These are phyloP conservation scores for Fusarium marasasianum DNA, from an alignment of 2,329 filamentous ascomycete genomes.

Conservation along the genomic window DNA sequence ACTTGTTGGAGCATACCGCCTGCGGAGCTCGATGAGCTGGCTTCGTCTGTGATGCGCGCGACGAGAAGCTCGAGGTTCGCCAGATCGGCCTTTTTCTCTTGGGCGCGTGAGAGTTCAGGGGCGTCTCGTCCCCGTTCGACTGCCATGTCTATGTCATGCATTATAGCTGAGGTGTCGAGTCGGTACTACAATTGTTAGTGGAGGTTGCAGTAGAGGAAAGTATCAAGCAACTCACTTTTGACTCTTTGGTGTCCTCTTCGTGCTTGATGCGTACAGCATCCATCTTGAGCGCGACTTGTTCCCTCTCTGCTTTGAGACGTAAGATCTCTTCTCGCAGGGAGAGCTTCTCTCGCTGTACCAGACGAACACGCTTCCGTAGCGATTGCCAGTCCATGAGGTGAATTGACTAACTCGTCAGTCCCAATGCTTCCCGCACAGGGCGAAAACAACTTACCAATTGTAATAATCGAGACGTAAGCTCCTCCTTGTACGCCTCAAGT, in stretches of 20 bases:
- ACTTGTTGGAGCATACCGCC: conserved; percentile 67
- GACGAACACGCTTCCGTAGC: conserved; percentile 65
- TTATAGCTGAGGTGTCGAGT: conserved; percentile 64
- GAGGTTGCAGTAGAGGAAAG: not conserved
- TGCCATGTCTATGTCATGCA: conserved; percentile 71
- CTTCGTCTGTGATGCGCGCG: conserved; percentile 63
- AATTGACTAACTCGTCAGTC: conserved; percentile 57
- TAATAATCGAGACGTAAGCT: conserved; percentile 64
- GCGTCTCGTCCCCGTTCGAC: conserved; percentile 61
- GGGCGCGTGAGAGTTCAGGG: conserved; percentile 55
- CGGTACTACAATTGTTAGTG: conserved; percentile 49
- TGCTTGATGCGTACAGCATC: conserved; percentile 70
- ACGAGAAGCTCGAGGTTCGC: conserved; percentile 67
- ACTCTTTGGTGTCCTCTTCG: conserved; percentile 62
- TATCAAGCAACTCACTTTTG: conserved; percentile 54
- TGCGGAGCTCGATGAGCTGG: conserved; percentile 58
- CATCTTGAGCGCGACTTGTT: conserved; percentile 70
- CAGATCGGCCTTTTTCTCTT: conserved; percentile 60
- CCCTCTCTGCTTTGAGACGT: conserved; percentile 65
- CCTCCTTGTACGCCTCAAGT: conserved; percentile 67
- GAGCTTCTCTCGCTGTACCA: conserved; percentile 66
- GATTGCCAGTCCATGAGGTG: conserved; percentile 68
- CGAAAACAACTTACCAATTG: conserved; percentile 61
- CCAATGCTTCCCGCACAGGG: not conserved
- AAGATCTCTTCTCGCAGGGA: conserved; percentile 68